phyloP scores from a whole-genome alignment of 768 basidiomycete genomes.

The Phlebiopsis flavidoalba region DNA sequence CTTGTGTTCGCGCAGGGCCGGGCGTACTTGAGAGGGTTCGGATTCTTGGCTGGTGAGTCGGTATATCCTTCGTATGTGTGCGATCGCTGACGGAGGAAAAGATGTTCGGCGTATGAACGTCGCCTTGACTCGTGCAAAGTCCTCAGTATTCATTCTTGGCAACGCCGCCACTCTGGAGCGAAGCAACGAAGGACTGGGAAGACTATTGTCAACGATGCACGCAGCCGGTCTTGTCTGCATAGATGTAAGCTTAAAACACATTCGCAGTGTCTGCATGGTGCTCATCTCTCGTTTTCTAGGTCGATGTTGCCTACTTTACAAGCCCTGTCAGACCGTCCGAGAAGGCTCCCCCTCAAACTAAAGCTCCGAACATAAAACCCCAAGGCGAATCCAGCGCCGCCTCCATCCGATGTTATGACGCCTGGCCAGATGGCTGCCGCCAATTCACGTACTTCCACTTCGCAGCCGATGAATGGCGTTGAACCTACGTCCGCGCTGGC shows the following conservation, averaged over 20 bases:
- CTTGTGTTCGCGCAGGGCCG: constrained; percentile 91
- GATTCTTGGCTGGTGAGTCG: constrained; percentile 75
- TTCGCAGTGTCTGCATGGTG: too few relatives aligned
- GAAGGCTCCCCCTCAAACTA: constrained; percentile 3
- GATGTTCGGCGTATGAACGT: constrained; percentile 95
- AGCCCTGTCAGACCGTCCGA: constrained; percentile 17
- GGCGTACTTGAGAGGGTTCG: constrained; percentile 75
- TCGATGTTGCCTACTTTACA: constrained; percentile 36
- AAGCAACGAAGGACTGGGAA: constrained; percentile 78
- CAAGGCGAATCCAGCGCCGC: background rate
- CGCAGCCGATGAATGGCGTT: background rate
- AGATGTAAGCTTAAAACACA: constrained; percentile 40
- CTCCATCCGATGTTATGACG: background rate
- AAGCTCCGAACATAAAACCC: constrained; percentile 15
- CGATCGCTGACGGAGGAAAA: constrained; percentile 16
- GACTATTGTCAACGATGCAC: constrained; percentile 72
- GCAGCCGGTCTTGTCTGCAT: constrained; percentile 55
- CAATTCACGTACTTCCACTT: background rate
- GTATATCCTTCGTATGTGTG: background rate
- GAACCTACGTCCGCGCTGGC: background rate
- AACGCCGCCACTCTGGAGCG: constrained; percentile 86
- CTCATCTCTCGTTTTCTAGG: constrained; percentile 13
- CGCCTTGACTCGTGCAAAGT: constrained; percentile 94
- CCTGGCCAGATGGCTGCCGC: background rate
- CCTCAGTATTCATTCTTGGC: constrained; percentile 91